Evolutionary conservation across 169 alveolate genomes (phyloP), one percentile per base, ranked within the genome.

Genomic region (Plasmodium falciparum): DNA sequence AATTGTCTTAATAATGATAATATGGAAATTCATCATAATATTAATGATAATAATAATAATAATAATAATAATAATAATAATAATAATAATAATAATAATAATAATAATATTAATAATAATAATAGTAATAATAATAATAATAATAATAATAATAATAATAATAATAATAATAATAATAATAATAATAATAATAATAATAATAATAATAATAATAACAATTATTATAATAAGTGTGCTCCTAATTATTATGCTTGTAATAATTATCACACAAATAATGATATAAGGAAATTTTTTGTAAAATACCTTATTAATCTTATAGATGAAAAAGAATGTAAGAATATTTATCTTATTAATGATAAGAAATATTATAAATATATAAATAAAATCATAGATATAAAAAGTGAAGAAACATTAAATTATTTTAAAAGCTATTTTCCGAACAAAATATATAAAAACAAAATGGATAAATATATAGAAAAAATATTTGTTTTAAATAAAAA

Each of bases 381-480:
- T 22, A 67, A 78, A 26, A 45, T 78, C 3, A 65, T 78, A 78
- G 15, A 47, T 66, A 20, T 22, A 78, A 78, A 78, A 50, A 59
- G 58, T 65, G 22, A 8, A 29, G 89, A 78, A 24, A n/a, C 39
- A 29, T 50, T 78, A 47, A 76, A 59, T 56, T 45, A 67, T 65
- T 66, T 65, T 24, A 61, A 54, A 13, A 62, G 47, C 29, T 78
- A 52, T 66, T 78, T 65, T 65, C 89, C 89, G 39, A 65, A 29
- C 49, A 33, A 43, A 22, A 15, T 54, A 50, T 78, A 78, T 70
- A 63, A 78, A 45, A 78, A 78, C 54, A 78, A 65, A 78, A 66
- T 66, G 89, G 89, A 78, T 45, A 66, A 17, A 65, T 29, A 66
- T 78, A 78, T 78, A 13, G 89, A 78, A 22, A 78, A 78, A 8